phyloP scores from a whole-genome alignment of 441 rosid genomes.

The Corymbia calophylla region DNA sequence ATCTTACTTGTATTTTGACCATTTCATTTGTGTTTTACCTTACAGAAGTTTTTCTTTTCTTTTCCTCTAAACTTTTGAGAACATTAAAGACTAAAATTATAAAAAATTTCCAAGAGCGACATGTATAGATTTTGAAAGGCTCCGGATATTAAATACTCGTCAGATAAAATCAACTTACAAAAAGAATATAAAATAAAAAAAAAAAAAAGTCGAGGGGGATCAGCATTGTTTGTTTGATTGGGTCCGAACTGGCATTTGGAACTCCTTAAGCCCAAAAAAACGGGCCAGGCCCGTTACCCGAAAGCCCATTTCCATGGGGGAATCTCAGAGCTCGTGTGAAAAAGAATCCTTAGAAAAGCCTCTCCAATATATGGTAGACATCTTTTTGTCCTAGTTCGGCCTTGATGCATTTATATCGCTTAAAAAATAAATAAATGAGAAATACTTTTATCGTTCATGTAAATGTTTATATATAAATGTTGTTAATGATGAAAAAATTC shows the following conservation, averaged over 20 bases:
- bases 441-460: not conserved
- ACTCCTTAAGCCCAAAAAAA: not conserved
- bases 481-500: not conserved
- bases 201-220: not conserved
- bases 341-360: not conserved
- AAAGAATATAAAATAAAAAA: rapidly evolving
- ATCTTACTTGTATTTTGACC: not conserved
- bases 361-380: not conserved
- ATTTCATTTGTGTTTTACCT: not conserved
- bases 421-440: not conserved
- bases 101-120: not conserved
- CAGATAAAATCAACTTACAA: not conserved
- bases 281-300: not conserved
- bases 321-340: not conserved
- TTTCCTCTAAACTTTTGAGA: not conserved
- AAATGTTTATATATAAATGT: not conserved
- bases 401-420: not conserved
- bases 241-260: not conserved
- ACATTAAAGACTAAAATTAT: not conserved
- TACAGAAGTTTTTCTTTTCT: not conserved
- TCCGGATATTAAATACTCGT: not conserved
- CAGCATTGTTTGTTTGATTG: not conserved
- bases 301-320: not conserved
- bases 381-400: not conserved
- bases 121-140: not conserved